A percentile compares a stretch with the other conserved stretches of the same genome.
Evolutionary conservation across 106 monocot species (phyloP).

Genomic region (Dendrobium officinale): DNA sequence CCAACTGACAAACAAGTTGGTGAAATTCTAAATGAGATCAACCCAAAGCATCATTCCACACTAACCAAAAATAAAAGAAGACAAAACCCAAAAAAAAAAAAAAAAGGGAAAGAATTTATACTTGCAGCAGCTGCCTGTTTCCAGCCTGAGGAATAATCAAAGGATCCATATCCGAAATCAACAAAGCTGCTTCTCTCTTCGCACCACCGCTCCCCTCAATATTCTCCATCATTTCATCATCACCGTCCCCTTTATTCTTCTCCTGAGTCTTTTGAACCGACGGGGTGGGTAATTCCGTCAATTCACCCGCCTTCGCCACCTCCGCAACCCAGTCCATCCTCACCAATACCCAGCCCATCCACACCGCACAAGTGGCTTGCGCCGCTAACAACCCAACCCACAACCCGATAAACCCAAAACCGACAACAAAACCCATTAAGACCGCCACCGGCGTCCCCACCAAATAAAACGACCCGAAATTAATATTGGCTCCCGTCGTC

Average conservation of each 20-base stretch:
- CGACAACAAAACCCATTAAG: conserved; percentile 35
- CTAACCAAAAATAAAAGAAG: too few species aligned
- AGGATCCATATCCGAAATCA: conserved; percentile 24
- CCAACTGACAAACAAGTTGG: too few species aligned
- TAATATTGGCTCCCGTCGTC: conserved; percentile 61
- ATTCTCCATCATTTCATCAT: background rate
- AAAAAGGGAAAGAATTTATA: background rate
- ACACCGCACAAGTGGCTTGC: conserved; percentile 52
- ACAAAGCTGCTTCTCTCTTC: conserved; percentile 9
- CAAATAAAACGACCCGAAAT: conserved; percentile 77
- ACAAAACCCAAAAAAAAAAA: background rate
- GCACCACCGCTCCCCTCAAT: conserved; percentile 2
- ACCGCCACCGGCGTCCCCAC: conserved; percentile 76
- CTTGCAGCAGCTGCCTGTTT: background rate
- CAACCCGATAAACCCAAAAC: conserved; percentile 74
- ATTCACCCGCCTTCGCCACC: conserved; percentile 40
- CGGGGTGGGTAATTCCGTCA: conserved; percentile 21
- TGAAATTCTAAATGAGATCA: too few species aligned
- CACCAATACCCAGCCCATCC: conserved; percentile 41
- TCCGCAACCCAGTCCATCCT: conserved; percentile 62
- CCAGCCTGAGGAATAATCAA: conserved; percentile 9
- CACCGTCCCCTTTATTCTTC: background rate
- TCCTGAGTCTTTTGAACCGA: background rate
- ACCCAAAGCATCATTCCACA: too few species aligned
- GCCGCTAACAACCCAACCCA: conserved; percentile 82